These are phyloP conservation scores for Euclidium syriacum DNA, from an alignment of 345 rosid genomes.

Conservation along the genomic window DNA sequence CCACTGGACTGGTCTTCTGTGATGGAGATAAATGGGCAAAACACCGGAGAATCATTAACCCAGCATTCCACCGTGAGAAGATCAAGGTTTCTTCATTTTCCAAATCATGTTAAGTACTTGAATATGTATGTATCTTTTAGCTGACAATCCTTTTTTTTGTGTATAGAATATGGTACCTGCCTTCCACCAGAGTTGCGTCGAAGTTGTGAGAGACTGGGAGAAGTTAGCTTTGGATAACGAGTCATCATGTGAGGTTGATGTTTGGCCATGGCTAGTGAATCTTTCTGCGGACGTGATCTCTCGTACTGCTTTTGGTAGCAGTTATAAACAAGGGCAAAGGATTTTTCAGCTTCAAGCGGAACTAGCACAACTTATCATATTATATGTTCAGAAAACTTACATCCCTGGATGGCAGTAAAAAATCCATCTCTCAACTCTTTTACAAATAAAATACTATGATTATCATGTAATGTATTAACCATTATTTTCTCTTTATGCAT, in stretches of 20 bases:
- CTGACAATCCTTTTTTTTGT: not conserved
- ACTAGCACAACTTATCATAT: not conserved
- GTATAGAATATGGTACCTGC: conserved; percentile 17
- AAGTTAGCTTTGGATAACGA: conserved; percentile 2
- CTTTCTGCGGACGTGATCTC: conserved; percentile 37
- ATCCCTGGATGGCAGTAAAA: conserved; percentile 32
- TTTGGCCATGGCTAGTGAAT: conserved; percentile 29
- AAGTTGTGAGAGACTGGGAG: conserved; percentile 27
- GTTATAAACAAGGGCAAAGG: conserved; percentile 29
- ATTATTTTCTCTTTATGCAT: not conserved
- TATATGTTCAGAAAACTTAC: not conserved
- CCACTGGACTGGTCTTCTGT: conserved; percentile 30
- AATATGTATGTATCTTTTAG: not conserved
- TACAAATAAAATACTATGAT: too few species aligned
- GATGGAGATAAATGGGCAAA: conserved; percentile 37
- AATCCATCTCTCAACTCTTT: not conserved
- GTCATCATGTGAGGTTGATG: conserved; percentile 28
- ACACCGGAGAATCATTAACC: conserved; percentile 34
- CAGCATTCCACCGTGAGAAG: conserved; percentile 33
- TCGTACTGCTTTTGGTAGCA: conserved; percentile 38
- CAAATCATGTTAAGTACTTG: not conserved
- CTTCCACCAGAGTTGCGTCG: conserved; percentile 19
- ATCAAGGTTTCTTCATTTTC: conserved; percentile 25
- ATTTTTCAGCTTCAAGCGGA: conserved; percentile 33
- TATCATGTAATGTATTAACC: not conserved